phyloP scores from a whole-genome alignment of 2,329 filamentous ascomycete species.

The Hymenoscyphus fructigenus region DNA sequence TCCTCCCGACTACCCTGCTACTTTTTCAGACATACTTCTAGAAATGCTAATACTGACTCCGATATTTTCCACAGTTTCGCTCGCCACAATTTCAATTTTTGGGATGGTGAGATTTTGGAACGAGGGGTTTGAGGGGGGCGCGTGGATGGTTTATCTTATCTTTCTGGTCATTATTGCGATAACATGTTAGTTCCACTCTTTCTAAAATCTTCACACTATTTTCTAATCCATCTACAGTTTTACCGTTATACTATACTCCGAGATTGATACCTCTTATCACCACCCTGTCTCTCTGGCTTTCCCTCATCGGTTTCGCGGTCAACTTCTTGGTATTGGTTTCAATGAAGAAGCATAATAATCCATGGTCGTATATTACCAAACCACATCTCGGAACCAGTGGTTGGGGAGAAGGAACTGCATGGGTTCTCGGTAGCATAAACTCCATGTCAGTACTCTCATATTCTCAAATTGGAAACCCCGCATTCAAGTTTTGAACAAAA shows the following conservation, averaged over 20 bases:
- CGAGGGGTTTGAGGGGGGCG: conserved; percentile 2
- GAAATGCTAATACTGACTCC: too few relatives aligned
- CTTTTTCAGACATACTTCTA: too few relatives aligned
- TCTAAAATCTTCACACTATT: not conserved
- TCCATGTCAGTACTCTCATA: conserved; percentile 7
- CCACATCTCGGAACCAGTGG: conserved; percentile 14
- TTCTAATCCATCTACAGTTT: not conserved
- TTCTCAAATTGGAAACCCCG: too few relatives aligned
- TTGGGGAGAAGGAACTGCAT: conserved; percentile 13
- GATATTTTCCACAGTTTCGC: not conserved
- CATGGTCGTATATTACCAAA: conserved; percentile 8
- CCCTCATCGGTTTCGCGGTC: not conserved
- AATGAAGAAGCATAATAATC: conserved; percentile 4
- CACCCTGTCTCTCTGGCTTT: not conserved
- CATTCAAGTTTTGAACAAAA: not conserved
- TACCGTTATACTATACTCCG: not conserved
- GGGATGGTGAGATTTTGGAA: conserved; percentile 15
- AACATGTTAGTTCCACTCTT: not conserved
- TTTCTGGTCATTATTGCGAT: not conserved
- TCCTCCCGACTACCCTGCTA: too few relatives aligned
- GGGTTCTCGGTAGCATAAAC: conserved; percentile 14
- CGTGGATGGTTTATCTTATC: conserved; percentile 13
- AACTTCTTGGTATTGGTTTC: not conserved
- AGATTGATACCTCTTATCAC: not conserved
- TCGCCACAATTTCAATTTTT: conserved; percentile 9